phyloP scores from a whole-genome alignment of 176 grass and related monocot genomes.

The Thalia dealbata region DNA sequence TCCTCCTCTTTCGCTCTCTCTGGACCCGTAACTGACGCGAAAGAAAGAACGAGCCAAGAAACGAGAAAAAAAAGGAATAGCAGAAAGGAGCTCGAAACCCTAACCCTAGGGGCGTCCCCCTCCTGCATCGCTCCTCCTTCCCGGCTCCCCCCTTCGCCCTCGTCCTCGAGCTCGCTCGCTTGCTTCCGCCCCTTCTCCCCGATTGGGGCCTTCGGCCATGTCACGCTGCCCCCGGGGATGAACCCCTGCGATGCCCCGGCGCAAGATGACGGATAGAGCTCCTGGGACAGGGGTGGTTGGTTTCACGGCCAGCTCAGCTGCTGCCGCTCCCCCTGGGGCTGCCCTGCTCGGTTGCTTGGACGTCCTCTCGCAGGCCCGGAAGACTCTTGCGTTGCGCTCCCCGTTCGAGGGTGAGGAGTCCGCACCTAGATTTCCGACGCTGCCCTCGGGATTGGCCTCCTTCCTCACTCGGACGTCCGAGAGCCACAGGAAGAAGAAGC shows the following conservation, averaged over 20 bases:
- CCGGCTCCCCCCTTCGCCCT: slow-evolving; percentile 9
- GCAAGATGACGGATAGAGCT: slow-evolving; percentile 2
- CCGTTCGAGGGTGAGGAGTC: slow-evolving; percentile 76
- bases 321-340: slow-evolving; percentile 10
- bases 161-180: not conserved
- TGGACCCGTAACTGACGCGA: not conserved
- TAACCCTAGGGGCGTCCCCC: slow-evolving; percentile 54
- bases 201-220: slow-evolving; percentile 25
- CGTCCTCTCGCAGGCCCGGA: slow-evolving; percentile 55
- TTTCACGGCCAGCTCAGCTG: slow-evolving; percentile 18
- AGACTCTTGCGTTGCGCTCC: slow-evolving; percentile 55
- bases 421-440: slow-evolving; percentile 43
- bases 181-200: not conserved
- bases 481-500: slow-evolving; percentile 53
- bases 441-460: slow-evolving; percentile 57
- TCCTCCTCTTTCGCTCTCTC: not conserved
- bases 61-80: not conserved
- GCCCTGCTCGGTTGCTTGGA: slow-evolving; percentile 21
- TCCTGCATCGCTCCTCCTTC: slow-evolving; percentile 16
- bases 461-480: slow-evolving; percentile 42
- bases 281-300: not conserved
- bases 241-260: slow-evolving; percentile 21
- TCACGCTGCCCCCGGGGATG: slow-evolving; percentile 7
- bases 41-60: not conserved
- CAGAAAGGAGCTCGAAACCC: slow-evolving; percentile 50